These are phyloP conservation scores for Termitomyces sp. DNA, from an alignment of 768 basidiomycete species.

Conservation along the genomic window DNA sequence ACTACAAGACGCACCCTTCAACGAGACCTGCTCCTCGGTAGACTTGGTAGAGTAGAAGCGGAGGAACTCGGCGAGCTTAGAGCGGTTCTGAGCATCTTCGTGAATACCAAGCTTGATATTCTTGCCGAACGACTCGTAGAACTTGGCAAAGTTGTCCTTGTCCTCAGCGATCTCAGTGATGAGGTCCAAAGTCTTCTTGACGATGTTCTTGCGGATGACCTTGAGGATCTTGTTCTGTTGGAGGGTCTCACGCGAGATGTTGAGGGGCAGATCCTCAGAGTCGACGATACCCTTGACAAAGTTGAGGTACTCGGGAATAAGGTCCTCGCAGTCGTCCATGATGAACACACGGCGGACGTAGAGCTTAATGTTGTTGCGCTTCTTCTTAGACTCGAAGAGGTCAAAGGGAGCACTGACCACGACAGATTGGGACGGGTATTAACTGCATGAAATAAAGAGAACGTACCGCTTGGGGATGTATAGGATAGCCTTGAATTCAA, in stretches of 20 bases:
- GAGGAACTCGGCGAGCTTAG: constrained; percentile 98
- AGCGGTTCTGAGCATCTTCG: constrained; percentile 97
- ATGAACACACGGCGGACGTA: constrained; percentile 99
- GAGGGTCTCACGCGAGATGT: constrained; percentile 99
- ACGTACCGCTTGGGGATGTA: constrained; percentile 92
- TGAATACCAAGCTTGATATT: constrained; percentile 99
- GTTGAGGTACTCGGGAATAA: constrained; percentile 99
- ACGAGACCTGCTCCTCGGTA: constrained; percentile 81
- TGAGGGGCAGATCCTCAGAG: constrained; percentile 98
- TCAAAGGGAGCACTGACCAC: constrained; percentile 86
- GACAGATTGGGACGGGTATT: constrained; percentile 8
- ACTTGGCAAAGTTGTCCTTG: constrained; percentile 97
- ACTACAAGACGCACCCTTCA: constrained; percentile 62
- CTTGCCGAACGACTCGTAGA: constrained; percentile 98
- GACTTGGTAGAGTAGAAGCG: constrained; percentile 98
- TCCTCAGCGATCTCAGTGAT: constrained; percentile 97
- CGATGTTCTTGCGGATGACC: constrained; percentile 98
- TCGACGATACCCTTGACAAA: constrained; percentile 99
- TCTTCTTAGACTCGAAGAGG: constrained; percentile 99
- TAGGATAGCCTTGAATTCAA: constrained; percentile 99
- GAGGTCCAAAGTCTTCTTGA: constrained; percentile 96
- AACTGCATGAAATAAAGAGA: background rate
- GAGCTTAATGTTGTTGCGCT: constrained; percentile 99
- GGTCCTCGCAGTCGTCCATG: constrained; percentile 99
- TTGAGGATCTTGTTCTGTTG: constrained; percentile 99